phyloP scores from a whole-genome alignment of 805 yeast species.

The Tetrapisispora namnaoensis region DNA sequence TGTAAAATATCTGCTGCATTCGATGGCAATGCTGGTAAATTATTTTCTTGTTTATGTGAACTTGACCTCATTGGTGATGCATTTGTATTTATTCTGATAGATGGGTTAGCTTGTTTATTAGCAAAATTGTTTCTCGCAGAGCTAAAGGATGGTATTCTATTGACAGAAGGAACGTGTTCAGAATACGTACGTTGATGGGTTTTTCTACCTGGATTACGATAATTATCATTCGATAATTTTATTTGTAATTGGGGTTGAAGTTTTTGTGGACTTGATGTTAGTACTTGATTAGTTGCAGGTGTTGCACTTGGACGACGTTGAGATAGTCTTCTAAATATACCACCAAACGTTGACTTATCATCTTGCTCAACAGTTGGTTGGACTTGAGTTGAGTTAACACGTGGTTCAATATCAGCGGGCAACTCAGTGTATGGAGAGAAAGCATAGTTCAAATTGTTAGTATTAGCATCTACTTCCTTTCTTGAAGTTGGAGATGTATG shows the following conservation, averaged over 20 bases:
- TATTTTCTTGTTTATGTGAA: constrained; percentile 18
- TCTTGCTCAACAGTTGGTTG: constrained; percentile 11
- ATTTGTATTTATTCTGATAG: not conserved
- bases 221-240: constrained; percentile 4
- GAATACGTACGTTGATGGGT: constrained; percentile 34
- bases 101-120: not conserved
- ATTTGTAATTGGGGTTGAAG: constrained; percentile 7
- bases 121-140: not conserved
- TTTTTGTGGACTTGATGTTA: constrained; percentile 6
- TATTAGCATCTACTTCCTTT: constrained; percentile 18
- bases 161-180: constrained; percentile 25
- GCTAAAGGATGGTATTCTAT: constrained; percentile 27
- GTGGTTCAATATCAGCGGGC: constrained; percentile 28
- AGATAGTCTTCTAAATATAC: constrained; percentile 29
- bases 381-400: constrained; percentile 32
- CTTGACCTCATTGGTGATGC: constrained; percentile 21
- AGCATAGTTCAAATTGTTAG: constrained; percentile 18
- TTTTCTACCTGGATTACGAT: constrained; percentile 9
- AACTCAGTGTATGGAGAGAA: constrained; percentile 25
- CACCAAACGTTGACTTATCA: constrained; percentile 25
- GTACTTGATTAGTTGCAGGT: constrained; percentile 2
- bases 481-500: constrained; percentile 38
- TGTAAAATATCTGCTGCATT: constrained; percentile 28
- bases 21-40: constrained; percentile 28
- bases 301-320: constrained; percentile 20